Conservation (phyloP, 2,329 filamentous ascomycete genomes). For the Fusarium scirpi region DNA sequence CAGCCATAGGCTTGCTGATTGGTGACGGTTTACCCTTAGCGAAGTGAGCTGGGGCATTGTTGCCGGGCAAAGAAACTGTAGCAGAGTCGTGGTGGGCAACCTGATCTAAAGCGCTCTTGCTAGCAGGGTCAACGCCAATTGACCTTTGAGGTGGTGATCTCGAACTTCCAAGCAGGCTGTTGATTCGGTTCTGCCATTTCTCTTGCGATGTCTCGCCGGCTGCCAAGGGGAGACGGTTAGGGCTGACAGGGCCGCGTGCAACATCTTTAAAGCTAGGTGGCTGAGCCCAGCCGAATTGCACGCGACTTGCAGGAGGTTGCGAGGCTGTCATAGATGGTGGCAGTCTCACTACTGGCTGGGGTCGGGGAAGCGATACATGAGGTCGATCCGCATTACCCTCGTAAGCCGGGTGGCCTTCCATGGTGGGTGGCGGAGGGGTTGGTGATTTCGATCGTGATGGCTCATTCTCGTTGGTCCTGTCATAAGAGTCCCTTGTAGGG, state of each 20-base stretch:
- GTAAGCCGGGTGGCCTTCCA: conserved; percentile 78
- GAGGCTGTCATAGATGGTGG: conserved; percentile 65
- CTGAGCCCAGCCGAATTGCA: conserved; percentile 53
- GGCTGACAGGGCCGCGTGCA: conserved; percentile 39
- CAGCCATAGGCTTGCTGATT: conserved; percentile 76
- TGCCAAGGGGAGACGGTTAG: conserved; percentile 40
- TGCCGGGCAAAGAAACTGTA: conserved; percentile 75
- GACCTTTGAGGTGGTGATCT: conserved; percentile 71
- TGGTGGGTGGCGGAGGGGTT: conserved; percentile 78
- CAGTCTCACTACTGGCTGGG: conserved; percentile 82
- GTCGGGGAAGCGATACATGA: conserved; percentile 76
- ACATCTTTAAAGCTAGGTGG: conserved; percentile 51
- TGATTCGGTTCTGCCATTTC: conserved; percentile 86
- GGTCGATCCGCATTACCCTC: conserved; percentile 74
- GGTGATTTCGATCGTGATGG: conserved; percentile 66
- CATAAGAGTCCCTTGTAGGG: conserved; percentile 64
- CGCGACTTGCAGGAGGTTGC: conserved; percentile 43
- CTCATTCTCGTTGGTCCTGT: conserved; percentile 53
- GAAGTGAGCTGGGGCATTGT: conserved; percentile 39
- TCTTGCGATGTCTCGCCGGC: conserved; percentile 54
- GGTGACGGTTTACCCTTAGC: conserved; percentile 58
- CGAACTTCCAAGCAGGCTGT: conserved; percentile 77
- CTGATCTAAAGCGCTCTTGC: conserved; percentile 74
- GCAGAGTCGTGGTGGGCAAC: conserved; percentile 62
- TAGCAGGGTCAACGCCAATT: conserved; percentile 74